Base-by-base conservation (phyloP, 495 filamentous ascomycete genomes). In the Friedmanniomyces endolithicus region DNA sequence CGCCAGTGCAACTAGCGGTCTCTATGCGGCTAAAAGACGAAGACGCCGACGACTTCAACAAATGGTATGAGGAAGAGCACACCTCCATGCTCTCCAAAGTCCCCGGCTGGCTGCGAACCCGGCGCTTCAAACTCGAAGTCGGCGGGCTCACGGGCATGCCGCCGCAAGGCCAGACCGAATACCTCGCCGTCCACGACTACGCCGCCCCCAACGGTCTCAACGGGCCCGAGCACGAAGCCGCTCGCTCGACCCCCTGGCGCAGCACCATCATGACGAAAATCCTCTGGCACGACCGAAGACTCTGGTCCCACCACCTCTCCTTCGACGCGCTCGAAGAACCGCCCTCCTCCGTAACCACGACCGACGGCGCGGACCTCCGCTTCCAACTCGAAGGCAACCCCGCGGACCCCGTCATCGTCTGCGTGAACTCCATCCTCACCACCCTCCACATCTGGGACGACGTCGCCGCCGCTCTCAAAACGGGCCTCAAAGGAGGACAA, bases 331-430 rank as follows among this genome's bases (percentile, higher is more conserved):
- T 62, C 19, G 39, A 58, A 12, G 59, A 62, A 41, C 55, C 55
- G 16, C 55, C 59, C 2, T 85, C 82, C 6, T 84, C 73, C 63
- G 66, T 87, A 60, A 84, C 82, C 2, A 79, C 82, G 0, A 62
- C 71, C 0, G 86, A 92, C 63, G 80, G 83, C 11, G 78, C 84
- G 11, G 62, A 68, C 2, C 75, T 90, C 16, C 79, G 81, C 6
- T 89, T 86, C 67, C 75, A 82, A 11, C 72, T 92, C n/a, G 84
- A 87, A 64, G 86, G 87, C 31, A 74, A 81, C 53, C 79, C 79
- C 0, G 58, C 74, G 12, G 83, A 84, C 0, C 86, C 85, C 0
- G 75, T 82, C 0, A 75, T 92, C 27, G 78, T 86, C 33, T 80
- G 87, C 52, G 76, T 74, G 67, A 90, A 90, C 72, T 85, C 81